Percentiles rank a stretch among this genome's conserved stretches.
These are phyloP conservation scores for Aquilaria malaccensis DNA, from an alignment of 345 rosid genomes.

Conservation along the genomic window DNA sequence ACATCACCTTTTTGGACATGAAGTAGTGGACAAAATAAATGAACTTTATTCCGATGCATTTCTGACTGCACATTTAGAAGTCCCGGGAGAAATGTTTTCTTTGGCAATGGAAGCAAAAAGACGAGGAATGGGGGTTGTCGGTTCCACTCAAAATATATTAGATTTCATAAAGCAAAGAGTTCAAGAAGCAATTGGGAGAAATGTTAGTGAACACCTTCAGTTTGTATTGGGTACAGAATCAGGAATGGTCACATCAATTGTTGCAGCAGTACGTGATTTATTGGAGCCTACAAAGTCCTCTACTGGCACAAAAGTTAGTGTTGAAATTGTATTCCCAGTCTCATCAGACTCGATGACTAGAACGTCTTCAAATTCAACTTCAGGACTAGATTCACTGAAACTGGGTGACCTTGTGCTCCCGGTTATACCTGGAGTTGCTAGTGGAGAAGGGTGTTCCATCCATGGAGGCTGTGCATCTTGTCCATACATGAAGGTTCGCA, in stretches of 20 bases:
- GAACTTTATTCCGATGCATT: conserved; percentile 88
- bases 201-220: conserved; percentile 72
- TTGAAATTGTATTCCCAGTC: conserved; percentile 92
- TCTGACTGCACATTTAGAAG: conserved; percentile 93
- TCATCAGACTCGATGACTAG: conserved; percentile 79
- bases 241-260: conserved; percentile 95
- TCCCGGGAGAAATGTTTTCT: conserved; percentile 98
- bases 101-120: conserved; percentile 92
- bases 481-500: conserved; percentile 90
- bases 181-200: conserved; percentile 73
- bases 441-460: conserved; percentile 92
- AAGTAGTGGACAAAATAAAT: conserved; percentile 79
- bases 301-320: conserved; percentile 47
- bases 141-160: conserved; percentile 86
- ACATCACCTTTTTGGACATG: conserved; percentile 89
- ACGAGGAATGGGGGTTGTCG: conserved; percentile 95
- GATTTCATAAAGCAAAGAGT: conserved; percentile 84
- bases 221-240: conserved; percentile 95
- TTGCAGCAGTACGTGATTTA: conserved; percentile 58
- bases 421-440: conserved; percentile 85
- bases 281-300: conserved; percentile 37
- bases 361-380: conserved; percentile 42
- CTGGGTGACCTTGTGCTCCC: conserved; percentile 48
- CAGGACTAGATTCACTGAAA: conserved; percentile 27
- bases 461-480: conserved; percentile 99